Conservation (phyloP, 257 asterid species). For the Rhazya stricta region DNA sequence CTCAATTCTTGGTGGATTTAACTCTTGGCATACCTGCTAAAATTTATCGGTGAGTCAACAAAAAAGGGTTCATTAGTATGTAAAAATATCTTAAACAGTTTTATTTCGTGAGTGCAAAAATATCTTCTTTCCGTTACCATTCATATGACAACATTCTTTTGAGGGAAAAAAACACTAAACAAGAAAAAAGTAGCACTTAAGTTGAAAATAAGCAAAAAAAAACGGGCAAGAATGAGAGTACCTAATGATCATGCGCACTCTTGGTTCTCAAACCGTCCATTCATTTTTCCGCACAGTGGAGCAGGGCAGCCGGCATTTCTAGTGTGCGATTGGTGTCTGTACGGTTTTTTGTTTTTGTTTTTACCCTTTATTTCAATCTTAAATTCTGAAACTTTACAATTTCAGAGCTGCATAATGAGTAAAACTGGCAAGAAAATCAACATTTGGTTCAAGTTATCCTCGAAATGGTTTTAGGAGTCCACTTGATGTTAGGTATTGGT, state of each 20-base stretch:
- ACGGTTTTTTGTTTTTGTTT: too few relatives aligned
- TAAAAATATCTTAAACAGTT: too few relatives aligned
- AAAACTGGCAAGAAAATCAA: too few relatives aligned
- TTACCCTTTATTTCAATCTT: too few relatives aligned
- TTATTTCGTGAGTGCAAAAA: too few relatives aligned
- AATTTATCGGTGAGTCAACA: neutral
- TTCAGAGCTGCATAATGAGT: too few relatives aligned
- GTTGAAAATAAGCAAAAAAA: conserved; percentile 1
- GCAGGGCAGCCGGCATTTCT: neutral
- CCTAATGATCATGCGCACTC: neutral
- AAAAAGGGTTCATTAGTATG: too few relatives aligned
- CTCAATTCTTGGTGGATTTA: too few relatives aligned
- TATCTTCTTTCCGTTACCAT: neutral
- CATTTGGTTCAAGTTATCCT: too few relatives aligned
- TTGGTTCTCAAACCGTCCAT: neutral
- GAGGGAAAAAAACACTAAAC: neutral
- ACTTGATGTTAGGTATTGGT: neutral
- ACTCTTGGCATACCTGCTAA: neutral
- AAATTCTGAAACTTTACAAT: too few relatives aligned
- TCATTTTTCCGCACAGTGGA: neutral
- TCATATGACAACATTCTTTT: neutral
- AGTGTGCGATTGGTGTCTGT: too few relatives aligned
- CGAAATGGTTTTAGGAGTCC: neutral
- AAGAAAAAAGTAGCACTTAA: neutral
- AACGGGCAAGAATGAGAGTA: neutral